Base-by-base conservation (phyloP, 2,329 filamentous ascomycete species). In the Ramularia collo-cygni region DNA sequence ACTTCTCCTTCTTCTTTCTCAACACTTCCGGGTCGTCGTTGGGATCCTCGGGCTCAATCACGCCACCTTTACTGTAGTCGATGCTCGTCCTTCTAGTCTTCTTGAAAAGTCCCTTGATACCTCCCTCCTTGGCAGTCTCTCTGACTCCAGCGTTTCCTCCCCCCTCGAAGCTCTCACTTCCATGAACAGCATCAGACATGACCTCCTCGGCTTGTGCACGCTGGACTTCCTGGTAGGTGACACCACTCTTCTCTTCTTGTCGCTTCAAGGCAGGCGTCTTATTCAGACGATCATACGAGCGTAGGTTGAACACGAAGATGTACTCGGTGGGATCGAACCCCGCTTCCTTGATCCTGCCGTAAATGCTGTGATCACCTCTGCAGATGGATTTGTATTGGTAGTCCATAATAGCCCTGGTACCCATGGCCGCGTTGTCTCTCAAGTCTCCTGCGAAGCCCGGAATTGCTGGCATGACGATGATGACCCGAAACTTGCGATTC, bases 331-430 rank as follows among this genome's bases (percentile, higher is more conserved):
- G 87, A 53, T 95, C 80, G 1, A 92, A 76, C 1, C 85, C 88
- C 47, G 84, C 71, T 5, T 76, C 77, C 42, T 72, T 70, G 43
- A 95, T 79, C 57, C 84, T 81, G 28, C 77, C 87, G 53, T 84
- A 92, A 37, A 98, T 96, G 4, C 87, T 95, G 59, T 96, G 73
- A 48, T 93, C 83, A 4, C 92, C 92, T 31, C 92, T 82, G 57
- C 83, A 86, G 50, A 98, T 94, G 0, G 87, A 94, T 65, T 93
- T 94, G 71, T 92, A 98, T 60, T 96, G 92, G 58, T 95, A 96
- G 60, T 96, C 89, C 87, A 98, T 96, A 56, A 96, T 98, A 8
- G 89, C 90, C 35, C 87, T 69, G 0, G 90, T 96, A 8, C 90
- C 90, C 1, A 78, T 77, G 0, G 90, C 90, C 14, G 84, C 87